Base-by-base conservation (phyloP, 2,329 filamentous ascomycete species). In the Colletotrichum liriopes region DNA sequence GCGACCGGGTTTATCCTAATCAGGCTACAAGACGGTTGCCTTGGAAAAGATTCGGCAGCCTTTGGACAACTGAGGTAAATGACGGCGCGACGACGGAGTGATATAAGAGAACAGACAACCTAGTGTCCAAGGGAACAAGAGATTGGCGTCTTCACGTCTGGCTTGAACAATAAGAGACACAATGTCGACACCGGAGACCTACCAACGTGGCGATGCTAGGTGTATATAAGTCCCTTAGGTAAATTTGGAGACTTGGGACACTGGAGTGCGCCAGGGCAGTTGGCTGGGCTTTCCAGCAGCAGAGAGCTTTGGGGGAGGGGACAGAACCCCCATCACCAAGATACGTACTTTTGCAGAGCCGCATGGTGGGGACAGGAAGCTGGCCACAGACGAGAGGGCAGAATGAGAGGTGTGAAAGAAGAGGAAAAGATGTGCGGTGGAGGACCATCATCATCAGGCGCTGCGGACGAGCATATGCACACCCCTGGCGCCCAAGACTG, bases 321-420 rank as follows among this genome's bases (percentile, higher is more conserved):
- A 37, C 29, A 56, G 23, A 56, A 55, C 47, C 70, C 70, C 64
- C 43, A 39, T n/a, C n/a, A 52, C n/a, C 14, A 43, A n/a, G 54
- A 45, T 59, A 68, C 58, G 69, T 71, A 63, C 51, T n/a, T 47
- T 54, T 11, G 68, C 68, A 71, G 68, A 71, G 68, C 68, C 68
- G 26, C 69, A 71, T 49, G 29, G 35, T 23, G 16, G 49, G 18
- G 23, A 16, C 11, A 47, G 45, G 23, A 52, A 26, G 37, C 51
- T 20, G n/a, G 52, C 14, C 26, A 35, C 16, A 49, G 43, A 43
- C 11, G 26, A 23, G 51, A 67, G 56, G 43, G 65, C 64, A 67
- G 26, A 62, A 29, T 43, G 35, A 51, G 51, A 71, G 58, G 35
- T n/a, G 67, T 37, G 45, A 58, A 68, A 51, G 51, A 71, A 68